These are phyloP conservation scores for Cocos nucifera DNA, from an alignment of 176 grass and related monocot genomes.

Conservation along the genomic window DNA sequence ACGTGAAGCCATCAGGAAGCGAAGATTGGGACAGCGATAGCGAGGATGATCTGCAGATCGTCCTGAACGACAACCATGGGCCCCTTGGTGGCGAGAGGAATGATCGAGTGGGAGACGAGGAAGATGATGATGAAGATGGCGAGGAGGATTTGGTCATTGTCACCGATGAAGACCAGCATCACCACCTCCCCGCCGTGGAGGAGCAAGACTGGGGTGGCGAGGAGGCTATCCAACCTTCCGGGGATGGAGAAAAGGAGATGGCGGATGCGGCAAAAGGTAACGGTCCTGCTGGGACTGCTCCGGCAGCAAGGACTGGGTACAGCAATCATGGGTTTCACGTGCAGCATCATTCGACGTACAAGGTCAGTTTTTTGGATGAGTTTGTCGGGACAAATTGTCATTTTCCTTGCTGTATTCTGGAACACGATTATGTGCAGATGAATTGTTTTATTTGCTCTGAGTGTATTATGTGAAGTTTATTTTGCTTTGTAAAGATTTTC, in stretches of 20 bases:
- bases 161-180: conserved; percentile 43
- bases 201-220: conserved; percentile 86
- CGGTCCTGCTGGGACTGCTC: not conserved
- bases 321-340: conserved; percentile 62
- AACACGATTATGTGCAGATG: too few relatives aligned
- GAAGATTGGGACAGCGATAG: conserved; percentile 95
- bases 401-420: too few relatives aligned
- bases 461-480: too few relatives aligned
- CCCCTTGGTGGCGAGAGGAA: conserved; percentile 20
- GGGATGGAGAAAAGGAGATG: conserved; percentile 62
- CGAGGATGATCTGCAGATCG: conserved; percentile 93
- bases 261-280: conserved; percentile 30
- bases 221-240: conserved; percentile 23
- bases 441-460: too few relatives aligned
- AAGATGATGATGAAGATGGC: conserved; percentile 68
- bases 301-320: conserved; percentile 57
- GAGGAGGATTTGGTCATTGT: conserved; percentile 69
- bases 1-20: conserved; percentile 27
- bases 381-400: too few relatives aligned
- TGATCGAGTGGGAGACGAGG: conserved; percentile 32
- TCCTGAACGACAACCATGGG: conserved; percentile 76
- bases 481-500: too few relatives aligned
- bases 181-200: conserved; percentile 56
- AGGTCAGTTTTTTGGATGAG: conserved; percentile 59
- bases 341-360: conserved; percentile 93